phyloP scores from a whole-genome alignment of 2,329 filamentous ascomycete genomes.

The Arthrobotrys sinensis region DNA sequence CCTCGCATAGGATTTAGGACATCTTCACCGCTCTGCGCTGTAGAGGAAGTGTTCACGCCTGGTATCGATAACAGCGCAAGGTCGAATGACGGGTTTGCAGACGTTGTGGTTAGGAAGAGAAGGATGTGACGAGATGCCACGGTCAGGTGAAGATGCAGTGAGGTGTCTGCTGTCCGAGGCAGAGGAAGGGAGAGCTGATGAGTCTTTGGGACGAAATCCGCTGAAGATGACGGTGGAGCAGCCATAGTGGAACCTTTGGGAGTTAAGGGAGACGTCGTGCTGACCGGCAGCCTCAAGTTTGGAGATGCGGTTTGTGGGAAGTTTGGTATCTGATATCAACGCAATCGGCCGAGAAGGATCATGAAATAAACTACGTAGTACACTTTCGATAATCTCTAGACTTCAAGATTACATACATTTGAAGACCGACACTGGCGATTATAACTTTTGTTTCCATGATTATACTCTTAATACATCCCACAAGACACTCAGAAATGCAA shows the following conservation, averaged over 20 bases:
- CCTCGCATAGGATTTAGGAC: conserved; percentile 43
- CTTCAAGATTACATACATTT: no score
- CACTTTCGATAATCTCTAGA: no score
- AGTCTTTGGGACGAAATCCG: conserved; percentile 23
- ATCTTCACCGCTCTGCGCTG: conserved; percentile 13
- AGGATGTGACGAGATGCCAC: conserved; percentile 74
- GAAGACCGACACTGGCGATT: neutral
- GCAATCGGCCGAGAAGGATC: conserved; percentile 4
- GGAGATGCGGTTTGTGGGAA: neutral
- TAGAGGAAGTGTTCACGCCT: conserved; percentile 36
- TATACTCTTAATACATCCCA: conserved; percentile 13
- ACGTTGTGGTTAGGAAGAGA: conserved; percentile 75
- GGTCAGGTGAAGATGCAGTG: conserved; percentile 75
- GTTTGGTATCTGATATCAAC: conserved; percentile 3
- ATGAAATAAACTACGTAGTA: neutral
- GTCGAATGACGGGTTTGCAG: conserved; percentile 69
- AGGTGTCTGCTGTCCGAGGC: conserved; percentile 75
- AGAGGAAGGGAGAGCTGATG: conserved; percentile 75
- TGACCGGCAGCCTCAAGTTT: conserved; percentile 27
- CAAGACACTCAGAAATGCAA: conserved; percentile 19
- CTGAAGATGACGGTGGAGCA: conserved; percentile 7
- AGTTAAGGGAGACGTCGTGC: neutral
- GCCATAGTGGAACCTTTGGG: conserved; percentile 25
- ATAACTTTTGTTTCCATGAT: conserved; percentile 17
- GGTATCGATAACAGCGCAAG: conserved; percentile 66